Conservation (phyloP, 257 asterid species). For the Gardenia jasminoides region DNA sequence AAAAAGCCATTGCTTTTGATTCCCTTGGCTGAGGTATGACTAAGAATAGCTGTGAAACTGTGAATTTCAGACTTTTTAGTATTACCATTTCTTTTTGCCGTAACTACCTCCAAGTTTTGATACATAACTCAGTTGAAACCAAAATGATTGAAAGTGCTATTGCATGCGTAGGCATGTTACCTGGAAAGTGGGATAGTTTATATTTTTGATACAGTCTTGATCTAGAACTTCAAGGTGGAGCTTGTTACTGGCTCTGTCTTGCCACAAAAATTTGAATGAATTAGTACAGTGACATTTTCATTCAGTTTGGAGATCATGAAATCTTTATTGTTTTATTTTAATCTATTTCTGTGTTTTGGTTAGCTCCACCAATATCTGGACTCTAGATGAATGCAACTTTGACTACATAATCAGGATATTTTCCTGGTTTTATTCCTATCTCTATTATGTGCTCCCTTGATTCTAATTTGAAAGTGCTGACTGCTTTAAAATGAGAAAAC, state of each 20-base stretch:
- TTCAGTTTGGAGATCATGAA: background rate
- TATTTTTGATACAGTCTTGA: background rate
- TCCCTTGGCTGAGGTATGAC: background rate
- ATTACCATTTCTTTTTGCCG: background rate
- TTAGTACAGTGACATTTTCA: background rate
- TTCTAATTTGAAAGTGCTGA: background rate
- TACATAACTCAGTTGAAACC: background rate
- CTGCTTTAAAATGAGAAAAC: background rate
- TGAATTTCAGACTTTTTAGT: background rate
- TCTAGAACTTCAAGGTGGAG: background rate
- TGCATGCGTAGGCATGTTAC: background rate
- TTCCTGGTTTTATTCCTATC: background rate
- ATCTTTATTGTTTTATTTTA: background rate
- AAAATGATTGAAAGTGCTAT: background rate
- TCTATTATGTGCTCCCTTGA: background rate
- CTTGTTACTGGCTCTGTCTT: background rate
- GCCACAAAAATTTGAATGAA: background rate
- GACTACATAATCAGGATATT: background rate
- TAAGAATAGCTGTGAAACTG: background rate
- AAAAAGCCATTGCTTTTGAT: background rate
- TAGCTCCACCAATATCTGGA: background rate
- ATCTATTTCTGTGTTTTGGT: background rate
- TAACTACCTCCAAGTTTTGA: background rate
- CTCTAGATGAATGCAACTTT: background rate
- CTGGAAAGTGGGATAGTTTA: background rate